Evolutionary conservation across 768 basidiomycete genomes (phyloP), one percentile per base, ranked within the genome.

Genomic region (Tylopilus balloui): DNA sequence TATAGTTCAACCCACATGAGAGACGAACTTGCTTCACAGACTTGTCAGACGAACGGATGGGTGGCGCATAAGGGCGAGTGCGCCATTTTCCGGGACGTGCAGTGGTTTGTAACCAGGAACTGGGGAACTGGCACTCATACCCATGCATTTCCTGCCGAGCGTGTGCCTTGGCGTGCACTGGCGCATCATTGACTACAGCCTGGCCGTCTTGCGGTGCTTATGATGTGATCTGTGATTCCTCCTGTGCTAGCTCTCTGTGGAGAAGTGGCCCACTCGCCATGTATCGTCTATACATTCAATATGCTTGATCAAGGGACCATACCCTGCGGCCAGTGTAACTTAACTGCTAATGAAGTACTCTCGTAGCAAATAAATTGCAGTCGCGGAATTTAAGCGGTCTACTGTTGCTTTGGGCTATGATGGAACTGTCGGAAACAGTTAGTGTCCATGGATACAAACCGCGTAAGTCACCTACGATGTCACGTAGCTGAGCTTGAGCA

Each of bases 401-500:
- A 56, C 64, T 58, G 58, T 52, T 59, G 45, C 36, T 55, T 66
- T 0, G 66, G 20, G 32, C 57, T 55, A 54, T 67, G 66, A 47
- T 67, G 66, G 40, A 67, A 67, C 66, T 67, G 8, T 28, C 39
- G 4, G 20, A 12, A 31, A 43, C 28, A 23, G 38, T 61, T 17
- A 66, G 41, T 38, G 11, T 39, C 23, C 27, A 11, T 15, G 8
- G 4, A 45, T 24, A 19, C 19, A 38, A 13, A 21, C 3, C 3
- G 20, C 36, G 19, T 8, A 32, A 24, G 29, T 13, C 4, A 71
- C 84, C 48, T 58, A 91, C 90, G 25, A 92, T 92, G 64, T 92
- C 90, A 37, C 86, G 81, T 44, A 95, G 71, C 62, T 93, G 92
- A 19, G 73, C 72, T 69, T 94, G 90, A 2, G 93, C 91, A 56